Base-by-base conservation (phyloP, 805 yeast genomes). In the Kodamaea kaohsiungensis region DNA sequence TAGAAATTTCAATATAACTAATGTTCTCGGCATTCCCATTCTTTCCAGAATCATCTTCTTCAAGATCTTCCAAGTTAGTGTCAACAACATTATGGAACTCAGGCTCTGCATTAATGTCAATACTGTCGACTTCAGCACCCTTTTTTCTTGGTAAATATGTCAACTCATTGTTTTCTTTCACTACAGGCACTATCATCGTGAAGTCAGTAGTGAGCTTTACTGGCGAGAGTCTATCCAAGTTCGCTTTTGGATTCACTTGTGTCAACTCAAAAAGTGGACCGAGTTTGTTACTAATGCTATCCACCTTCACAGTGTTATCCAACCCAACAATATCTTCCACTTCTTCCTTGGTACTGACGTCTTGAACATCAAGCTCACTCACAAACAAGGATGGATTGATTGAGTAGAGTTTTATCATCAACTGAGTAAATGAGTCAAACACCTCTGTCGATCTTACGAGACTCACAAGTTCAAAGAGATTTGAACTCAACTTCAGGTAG, bases 241-340 rank as follows among this genome's bases (percentile, higher is more conserved):
- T 38, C 6, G 30, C 1, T 10, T 7, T 25, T 9, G 54, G 51
- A 17, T 33, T 48, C 6, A 52, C 51, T 18, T 52, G 35, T 1
- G 77, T 72, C 33, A 74, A 60, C 16, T 74, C 78, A 59, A 65
- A 55, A 30, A 59, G 43, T 12, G 68, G 57, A 5, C 63, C 56
- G 35, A 58, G 48, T 16, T 65, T 56, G 22, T 43, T 43, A 4
- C 48, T 43, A 3, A 46, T 42, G 57, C 58, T 48, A 59, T 48
- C 39, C 56, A 17, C 50, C 15, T 57, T 53, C n/a, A 57, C 56
- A 19, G 62, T 51, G 10, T 54, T 61, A 33, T 71, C 76, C 12
- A 73, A 58, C 2, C 72, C 77, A 37, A 72, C 69, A 30, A 71
- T 56, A 8, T 50, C 60, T 38, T 70, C 73, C 16, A 73, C 66